Conservation (phyloP, 768 basidiomycete species). For the Russula abietina region DNA sequence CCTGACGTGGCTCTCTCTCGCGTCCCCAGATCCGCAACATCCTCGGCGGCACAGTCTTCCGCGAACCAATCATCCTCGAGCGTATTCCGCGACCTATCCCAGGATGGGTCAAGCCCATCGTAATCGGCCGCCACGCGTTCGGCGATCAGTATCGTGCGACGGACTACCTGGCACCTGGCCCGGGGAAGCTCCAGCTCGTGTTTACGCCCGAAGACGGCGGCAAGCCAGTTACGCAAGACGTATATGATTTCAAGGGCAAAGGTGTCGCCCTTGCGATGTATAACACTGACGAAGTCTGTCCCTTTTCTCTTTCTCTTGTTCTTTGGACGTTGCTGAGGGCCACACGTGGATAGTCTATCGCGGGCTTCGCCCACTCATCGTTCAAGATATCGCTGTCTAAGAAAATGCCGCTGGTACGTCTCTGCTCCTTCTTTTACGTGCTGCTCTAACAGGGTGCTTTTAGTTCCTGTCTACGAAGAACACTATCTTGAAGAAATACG, state of each 20-base stretch:
- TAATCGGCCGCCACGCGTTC: constrained; percentile 67
- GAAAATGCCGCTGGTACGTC: constrained; percentile 61
- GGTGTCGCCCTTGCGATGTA: constrained; percentile 98
- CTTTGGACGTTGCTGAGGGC: background rate
- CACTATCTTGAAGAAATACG: constrained; percentile 96
- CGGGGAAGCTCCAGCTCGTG: no score
- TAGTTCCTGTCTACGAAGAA: constrained; percentile 94
- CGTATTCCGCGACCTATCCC: constrained; percentile 91
- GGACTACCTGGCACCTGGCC: constrained; percentile 87
- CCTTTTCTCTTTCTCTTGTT: background rate
- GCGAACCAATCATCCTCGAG: constrained; percentile 91
- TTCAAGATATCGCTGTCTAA: constrained; percentile 92
- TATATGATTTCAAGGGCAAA: constrained; percentile 89
- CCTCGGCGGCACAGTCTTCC: constrained; percentile 96
- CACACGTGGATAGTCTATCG: constrained; percentile 59
- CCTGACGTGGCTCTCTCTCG: constrained; percentile 6
- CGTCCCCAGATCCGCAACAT: constrained; percentile 82
- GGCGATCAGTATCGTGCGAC: constrained; percentile 98
- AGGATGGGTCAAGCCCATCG: constrained; percentile 95
- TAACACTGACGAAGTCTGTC: constrained; percentile 84
- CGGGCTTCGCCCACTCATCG: constrained; percentile 92
- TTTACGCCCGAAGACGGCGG: constrained; percentile 81
- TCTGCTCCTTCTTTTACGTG: background rate
- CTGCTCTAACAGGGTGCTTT: background rate
- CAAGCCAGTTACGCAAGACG: constrained; percentile 61